These are phyloP conservation scores for Lactarius hatsudake DNA, from an alignment of 768 basidiomycete species.

Conservation along the genomic window DNA sequence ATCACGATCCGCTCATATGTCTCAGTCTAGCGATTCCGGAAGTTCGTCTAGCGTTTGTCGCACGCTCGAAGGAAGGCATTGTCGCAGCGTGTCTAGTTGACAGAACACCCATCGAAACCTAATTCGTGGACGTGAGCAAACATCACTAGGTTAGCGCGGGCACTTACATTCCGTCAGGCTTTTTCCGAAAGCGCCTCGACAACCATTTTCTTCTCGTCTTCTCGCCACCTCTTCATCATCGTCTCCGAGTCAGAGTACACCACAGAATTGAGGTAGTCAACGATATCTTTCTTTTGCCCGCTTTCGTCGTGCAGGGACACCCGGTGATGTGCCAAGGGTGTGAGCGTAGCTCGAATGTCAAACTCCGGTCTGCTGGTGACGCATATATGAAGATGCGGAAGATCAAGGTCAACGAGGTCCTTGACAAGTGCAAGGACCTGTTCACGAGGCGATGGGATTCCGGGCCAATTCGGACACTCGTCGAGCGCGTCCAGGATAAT, in stretches of 20 bases:
- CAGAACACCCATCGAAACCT: neutral
- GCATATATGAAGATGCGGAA: neutral
- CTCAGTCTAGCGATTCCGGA: neutral
- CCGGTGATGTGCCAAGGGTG: too few species aligned
- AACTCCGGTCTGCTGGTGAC: too few species aligned
- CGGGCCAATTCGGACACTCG: too few species aligned
- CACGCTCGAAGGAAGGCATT: neutral
- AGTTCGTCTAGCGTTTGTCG: neutral
- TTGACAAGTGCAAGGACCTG: neutral
- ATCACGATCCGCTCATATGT: neutral
- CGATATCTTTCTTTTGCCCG: too few species aligned
- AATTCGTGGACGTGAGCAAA: neutral
- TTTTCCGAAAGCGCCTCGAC: neutral
- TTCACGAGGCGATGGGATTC: too few species aligned
- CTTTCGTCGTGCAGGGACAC: too few species aligned
- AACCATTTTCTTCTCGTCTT: neutral
- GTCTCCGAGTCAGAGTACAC: neutral
- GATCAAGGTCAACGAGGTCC: neutral
- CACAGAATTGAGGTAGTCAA: neutral
- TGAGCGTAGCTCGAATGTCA: too few species aligned
- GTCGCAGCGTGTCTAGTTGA: neutral
- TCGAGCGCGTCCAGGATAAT: too few species aligned
- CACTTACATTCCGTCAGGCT: neutral
- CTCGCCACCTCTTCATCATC: neutral
- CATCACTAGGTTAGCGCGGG: neutral